Conservation (phyloP, 495 filamentous ascomycete species). For the Symbiotaphrina buchneri region DNA sequence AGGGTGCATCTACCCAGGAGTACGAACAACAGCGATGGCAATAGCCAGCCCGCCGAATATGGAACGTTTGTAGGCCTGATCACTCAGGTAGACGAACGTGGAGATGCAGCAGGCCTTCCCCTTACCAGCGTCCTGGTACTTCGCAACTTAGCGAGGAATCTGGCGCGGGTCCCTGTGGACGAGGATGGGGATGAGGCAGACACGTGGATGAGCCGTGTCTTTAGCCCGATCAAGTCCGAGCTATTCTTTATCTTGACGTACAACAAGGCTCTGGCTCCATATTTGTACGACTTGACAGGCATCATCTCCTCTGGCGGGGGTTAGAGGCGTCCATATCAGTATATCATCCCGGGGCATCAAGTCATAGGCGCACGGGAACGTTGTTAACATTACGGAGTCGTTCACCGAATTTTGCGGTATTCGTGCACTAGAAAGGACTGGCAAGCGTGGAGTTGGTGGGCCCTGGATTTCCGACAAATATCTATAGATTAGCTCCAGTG, state of each 20-base stretch:
- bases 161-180: constrained; percentile 16
- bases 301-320: constrained; percentile 15
- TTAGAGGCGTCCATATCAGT: too few species aligned
- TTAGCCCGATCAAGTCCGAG: constrained; percentile 17
- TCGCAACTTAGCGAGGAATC: constrained; percentile 65
- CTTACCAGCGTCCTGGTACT: constrained; percentile 68
- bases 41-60: constrained; percentile 14
- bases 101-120: constrained; percentile 64
- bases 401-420: too few species aligned
- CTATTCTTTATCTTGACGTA: constrained; percentile 20
- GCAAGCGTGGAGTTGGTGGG: too few species aligned
- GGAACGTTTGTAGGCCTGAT: constrained; percentile 7
- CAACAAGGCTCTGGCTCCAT: constrained; percentile 20
- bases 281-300: constrained; percentile 19
- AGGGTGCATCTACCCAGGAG: constrained; percentile 33
- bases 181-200: constrained; percentile 27
- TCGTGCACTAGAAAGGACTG: too few species aligned
- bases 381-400: too few species aligned
- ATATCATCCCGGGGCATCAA: too few species aligned
- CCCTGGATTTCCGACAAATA: too few species aligned
- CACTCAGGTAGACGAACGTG: constrained; percentile 59
- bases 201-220: constrained; percentile 22
- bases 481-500: too few species aligned
- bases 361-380: too few species aligned
- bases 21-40: constrained; percentile 7